Percentiles rank a stretch among this genome's conserved stretches.
These are phyloP conservation scores for Phytopythium chamaehyphon DNA, from an alignment of 352 stramenopile genomes.

Conservation along the genomic window DNA sequence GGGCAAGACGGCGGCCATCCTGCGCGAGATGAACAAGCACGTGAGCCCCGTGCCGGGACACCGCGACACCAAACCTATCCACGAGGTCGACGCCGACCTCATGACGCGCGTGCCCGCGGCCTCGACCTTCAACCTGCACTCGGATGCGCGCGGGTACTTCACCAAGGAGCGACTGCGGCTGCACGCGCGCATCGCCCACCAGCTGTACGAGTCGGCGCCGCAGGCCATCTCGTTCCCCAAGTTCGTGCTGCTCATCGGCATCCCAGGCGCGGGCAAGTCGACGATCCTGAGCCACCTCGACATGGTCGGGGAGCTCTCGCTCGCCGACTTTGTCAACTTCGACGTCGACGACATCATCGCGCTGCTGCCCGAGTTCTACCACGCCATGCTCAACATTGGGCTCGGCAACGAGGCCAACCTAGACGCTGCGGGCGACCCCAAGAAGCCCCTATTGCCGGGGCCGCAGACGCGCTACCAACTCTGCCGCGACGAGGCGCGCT, in stretches of 20 bases:
- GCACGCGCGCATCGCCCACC: constrained; percentile 70
- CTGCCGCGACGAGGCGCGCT: constrained; percentile 74
- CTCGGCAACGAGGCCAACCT: constrained; percentile 48
- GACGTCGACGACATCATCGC: constrained; percentile 79
- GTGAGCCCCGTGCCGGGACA: constrained; percentile 12
- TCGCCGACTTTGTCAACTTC: constrained; percentile 83
- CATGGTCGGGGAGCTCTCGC: constrained; percentile 53
- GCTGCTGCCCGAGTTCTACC: constrained; percentile 75
- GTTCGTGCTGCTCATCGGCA: constrained; percentile 68
- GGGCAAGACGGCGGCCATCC: constrained; percentile 23
- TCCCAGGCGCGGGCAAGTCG: constrained; percentile 67
- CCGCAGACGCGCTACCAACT: constrained; percentile 74
- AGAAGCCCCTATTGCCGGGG: constrained; percentile 25
- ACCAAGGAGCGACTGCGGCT: constrained; percentile 52
- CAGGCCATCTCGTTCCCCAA: constrained; percentile 50
- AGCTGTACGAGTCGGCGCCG: constrained; percentile 54
- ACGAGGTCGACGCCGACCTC: constrained; percentile 43
- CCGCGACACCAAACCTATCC: constrained; percentile 15
- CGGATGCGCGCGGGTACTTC: constrained; percentile 56
- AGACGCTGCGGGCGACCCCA: constrained; percentile 7
- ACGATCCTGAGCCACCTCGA: constrained; percentile 76
- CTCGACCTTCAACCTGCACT: constrained; percentile 61
- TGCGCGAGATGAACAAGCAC: constrained; percentile 35
- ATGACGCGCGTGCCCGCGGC: constrained; percentile 24
- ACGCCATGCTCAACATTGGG: constrained; percentile 79